Evolutionary conservation across 2,329 filamentous ascomycete species (phyloP), one percentile per base, ranked within the genome.

Genomic region (Pezicula rhizophila): DNA sequence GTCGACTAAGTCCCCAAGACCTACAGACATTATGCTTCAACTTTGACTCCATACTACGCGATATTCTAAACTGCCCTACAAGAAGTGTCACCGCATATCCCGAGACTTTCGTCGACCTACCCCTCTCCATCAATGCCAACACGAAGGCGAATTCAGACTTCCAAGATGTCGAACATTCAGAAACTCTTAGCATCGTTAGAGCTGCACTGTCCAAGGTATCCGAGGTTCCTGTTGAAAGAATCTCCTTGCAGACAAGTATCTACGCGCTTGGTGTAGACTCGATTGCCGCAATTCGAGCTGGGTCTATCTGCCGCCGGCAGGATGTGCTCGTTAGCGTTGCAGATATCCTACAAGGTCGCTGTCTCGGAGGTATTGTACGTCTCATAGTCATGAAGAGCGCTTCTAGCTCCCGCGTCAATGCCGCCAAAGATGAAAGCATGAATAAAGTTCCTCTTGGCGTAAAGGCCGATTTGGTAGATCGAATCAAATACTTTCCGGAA

Each of bases 291-390:
- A 40, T 46, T 26, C 14, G 39, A 17, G 45, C 28, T 3, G 34
- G 17, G 8, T 18, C 26, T 31, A 41, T 35, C 12, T 46, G 45
- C 26, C 45, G 45, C 8, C 31, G 34, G 14, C 18, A 40, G 14
- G 33, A 31, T 31, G 11, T 46, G 4, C 15, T 20, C 4, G n/a
- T 46, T 8, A 25, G 23, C 15, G 34, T 46, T 2, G 20, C 33
- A 15, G 45, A 46, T 38, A 18, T 46, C 18, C 45, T 46, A 41
- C 45, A 39, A 31, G 45, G 45, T 25, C 17, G 26, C n/a, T 20
- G 33, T 20, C 17, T 41, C 8, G 26, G 45, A 15, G 45, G 45
- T 10, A 46, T 46, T 41, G 45, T 20, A 17, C 31, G 18, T n/a
- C 17, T 46, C 28, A 18, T 34, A 5, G 25, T 25, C 11, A 10